Evolutionary conservation across 768 basidiomycete species (phyloP).

Genomic region (Phlegmacium glaucopus): DNA sequence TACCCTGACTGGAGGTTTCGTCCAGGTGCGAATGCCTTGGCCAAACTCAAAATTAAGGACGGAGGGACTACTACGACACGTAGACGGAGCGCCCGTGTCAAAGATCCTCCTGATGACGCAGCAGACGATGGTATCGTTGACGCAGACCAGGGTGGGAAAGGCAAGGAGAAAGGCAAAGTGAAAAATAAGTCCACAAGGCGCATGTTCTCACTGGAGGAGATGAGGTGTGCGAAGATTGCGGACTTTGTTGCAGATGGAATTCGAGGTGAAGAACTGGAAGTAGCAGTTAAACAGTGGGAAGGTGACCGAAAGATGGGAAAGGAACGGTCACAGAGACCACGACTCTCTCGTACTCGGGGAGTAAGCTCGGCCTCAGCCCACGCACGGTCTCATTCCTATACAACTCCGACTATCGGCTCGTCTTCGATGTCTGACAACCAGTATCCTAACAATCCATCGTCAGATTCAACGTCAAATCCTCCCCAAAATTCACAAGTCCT

Average conservation of each 20-base stretch:
- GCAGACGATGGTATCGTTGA: slow-evolving; percentile 19
- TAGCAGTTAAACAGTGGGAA: slow-evolving; percentile 64
- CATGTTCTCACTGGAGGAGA: slow-evolving; percentile 36
- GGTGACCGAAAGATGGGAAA: slow-evolving; percentile 22
- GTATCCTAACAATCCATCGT: not conserved
- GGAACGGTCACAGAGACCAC: slow-evolving; percentile 6
- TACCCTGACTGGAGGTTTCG: slow-evolving; percentile 86
- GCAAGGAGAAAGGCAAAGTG: slow-evolving; percentile 14
- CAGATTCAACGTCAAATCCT: slow-evolving; percentile 5
- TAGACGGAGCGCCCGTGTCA: slow-evolving; percentile 20
- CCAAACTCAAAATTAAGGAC: slow-evolving; percentile 36
- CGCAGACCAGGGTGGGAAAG: slow-evolving; percentile 1
- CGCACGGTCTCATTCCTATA: not conserved
- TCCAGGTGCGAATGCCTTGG: slow-evolving; percentile 49
- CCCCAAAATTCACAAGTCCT: slow-evolving; percentile 5
- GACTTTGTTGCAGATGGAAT: slow-evolving; percentile 64
- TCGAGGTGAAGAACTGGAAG: slow-evolving; percentile 57
- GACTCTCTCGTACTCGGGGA: slow-evolving; percentile 11
- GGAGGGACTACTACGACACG: slow-evolving; percentile 20
- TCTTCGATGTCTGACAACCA: not conserved
- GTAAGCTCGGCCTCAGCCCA: not conserved
- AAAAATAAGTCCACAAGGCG: slow-evolving; percentile 12
- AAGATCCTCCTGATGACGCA: slow-evolving; percentile 23
- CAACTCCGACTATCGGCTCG: not conserved
- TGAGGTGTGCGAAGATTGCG: slow-evolving; percentile 65